phyloP scores from a whole-genome alignment of 345 rosid species.

The Nephelium lappaceum region DNA sequence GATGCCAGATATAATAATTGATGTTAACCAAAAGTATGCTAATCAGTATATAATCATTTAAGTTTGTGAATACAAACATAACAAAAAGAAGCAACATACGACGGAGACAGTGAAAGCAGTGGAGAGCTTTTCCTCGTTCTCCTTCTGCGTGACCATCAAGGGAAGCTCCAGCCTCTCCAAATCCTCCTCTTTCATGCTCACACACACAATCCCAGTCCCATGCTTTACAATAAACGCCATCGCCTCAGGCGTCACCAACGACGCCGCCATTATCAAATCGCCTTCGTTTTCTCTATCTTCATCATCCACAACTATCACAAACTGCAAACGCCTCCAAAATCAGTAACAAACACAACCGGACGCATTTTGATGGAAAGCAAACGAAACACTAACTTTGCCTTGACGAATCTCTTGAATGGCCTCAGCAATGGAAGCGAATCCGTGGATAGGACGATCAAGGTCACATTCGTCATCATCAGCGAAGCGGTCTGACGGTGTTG shows the following conservation, averaged over 20 bases:
- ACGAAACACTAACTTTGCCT: conserved; percentile 57
- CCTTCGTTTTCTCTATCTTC: conserved; percentile 97
- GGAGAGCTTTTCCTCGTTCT: conserved; percentile 76
- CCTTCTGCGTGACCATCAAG: conserved; percentile 77
- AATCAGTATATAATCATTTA: neutral
- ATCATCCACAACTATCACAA: conserved; percentile 89
- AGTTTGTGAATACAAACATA: neutral
- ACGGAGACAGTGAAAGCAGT: conserved; percentile 93
- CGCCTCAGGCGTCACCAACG: conserved; percentile 76
- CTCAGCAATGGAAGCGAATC: conserved; percentile 67
- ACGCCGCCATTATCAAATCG: conserved; percentile 88
- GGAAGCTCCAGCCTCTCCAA: conserved; percentile 89
- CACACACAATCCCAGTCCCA: conserved; percentile 92
- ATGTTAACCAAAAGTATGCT: neutral
- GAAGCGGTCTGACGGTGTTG: conserved; percentile 35
- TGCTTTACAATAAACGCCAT: conserved; percentile 90
- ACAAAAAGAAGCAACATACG: conserved; percentile 40
- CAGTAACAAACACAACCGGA: neutral
- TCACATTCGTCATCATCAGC: conserved; percentile 59
- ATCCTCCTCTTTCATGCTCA: conserved; percentile 80
- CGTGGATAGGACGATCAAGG: conserved; percentile 61
- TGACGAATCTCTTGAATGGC: conserved; percentile 77
- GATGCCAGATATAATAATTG: neutral
- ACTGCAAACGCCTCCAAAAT: conserved; percentile 30
- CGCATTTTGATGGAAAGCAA: too few relatives aligned